phyloP scores from a whole-genome alignment of 208 protist species.

The Tetramitus jugosus region DNA sequence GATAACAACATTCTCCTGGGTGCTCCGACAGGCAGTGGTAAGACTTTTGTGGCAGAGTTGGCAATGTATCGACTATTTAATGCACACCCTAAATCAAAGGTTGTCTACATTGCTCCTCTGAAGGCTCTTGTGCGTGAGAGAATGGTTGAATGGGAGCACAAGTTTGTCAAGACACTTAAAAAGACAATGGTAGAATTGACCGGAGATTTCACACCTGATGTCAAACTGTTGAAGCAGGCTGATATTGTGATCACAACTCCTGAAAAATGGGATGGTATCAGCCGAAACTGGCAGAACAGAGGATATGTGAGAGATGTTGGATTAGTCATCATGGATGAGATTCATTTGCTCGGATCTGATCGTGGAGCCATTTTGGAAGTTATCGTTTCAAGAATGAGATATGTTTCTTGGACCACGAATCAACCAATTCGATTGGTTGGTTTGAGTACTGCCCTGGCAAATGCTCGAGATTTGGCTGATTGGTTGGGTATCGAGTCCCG shows the following conservation, averaged over 20 bases:
- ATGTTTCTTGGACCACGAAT: conserved; percentile 86
- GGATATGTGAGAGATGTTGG: conserved; percentile 82
- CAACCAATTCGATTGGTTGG: conserved; percentile 89
- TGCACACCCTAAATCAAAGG: conserved; percentile 72
- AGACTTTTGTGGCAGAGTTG: conserved; percentile 97
- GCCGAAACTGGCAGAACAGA: conserved; percentile 93
- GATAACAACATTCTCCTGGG: conserved; percentile 95
- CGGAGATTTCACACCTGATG: conserved; percentile 88
- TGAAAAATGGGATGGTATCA: conserved; percentile 99
- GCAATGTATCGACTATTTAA: conserved; percentile 89
- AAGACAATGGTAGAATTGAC: conserved; percentile 95
- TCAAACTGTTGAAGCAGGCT: conserved; percentile 72
- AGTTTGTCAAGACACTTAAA: conserved; percentile 74
- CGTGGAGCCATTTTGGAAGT: conserved; percentile 97
- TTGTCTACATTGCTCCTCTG: conserved; percentile 98
- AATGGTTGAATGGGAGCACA: conserved; percentile 88
- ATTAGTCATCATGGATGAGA: conserved; percentile 97
- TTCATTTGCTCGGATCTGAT: conserved; percentile 98
- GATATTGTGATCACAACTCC: conserved; percentile 97
- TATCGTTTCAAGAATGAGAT: conserved; percentile 96
- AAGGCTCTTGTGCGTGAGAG: conserved; percentile 98
- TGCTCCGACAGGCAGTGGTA: conserved; percentile 93
- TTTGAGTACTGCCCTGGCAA: conserved; percentile 97
- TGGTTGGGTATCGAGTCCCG: conserved; percentile 92
- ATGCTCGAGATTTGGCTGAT: conserved; percentile 92